Evolutionary conservation across 2,329 filamentous ascomycete species (phyloP).

Genomic region (Fusarium hostae): DNA sequence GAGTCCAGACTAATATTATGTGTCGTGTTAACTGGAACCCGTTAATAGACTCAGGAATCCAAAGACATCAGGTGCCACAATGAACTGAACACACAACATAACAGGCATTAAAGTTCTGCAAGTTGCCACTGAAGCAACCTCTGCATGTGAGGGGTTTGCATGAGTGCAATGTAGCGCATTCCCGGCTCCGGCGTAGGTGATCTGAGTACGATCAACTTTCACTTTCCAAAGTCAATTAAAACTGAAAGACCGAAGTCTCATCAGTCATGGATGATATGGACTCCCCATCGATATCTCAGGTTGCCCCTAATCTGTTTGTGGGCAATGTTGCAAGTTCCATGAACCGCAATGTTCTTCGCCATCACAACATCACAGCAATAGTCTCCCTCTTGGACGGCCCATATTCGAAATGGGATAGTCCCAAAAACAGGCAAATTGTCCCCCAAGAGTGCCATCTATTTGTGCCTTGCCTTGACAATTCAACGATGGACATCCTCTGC

Average conservation of each 20-base stretch:
- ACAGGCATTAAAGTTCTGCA: neutral
- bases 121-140: conserved; percentile 19
- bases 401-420: conserved; percentile 32
- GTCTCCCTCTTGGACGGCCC: conserved; percentile 39
- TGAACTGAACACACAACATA: neutral
- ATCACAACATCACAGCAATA: conserved; percentile 41
- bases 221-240: conserved; percentile 3
- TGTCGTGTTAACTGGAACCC: neutral
- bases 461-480: conserved; percentile 40
- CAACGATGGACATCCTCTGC: conserved; percentile 41
- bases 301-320: conserved; percentile 41
- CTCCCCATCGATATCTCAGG: conserved; percentile 33
- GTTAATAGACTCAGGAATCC: neutral
- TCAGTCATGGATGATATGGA: conserved; percentile 28
- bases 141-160: conserved; percentile 28
- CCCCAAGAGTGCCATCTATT: conserved; percentile 37
- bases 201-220: neutral
- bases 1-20: neutral
- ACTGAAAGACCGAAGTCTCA: neutral
- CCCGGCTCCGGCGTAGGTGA: neutral
- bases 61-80: neutral
- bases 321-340: conserved; percentile 41
- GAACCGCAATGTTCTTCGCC: conserved; percentile 32
- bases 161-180: conserved; percentile 19
- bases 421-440: conserved; percentile 38